phyloP scores from a whole-genome alignment of 352 stramenopile genomes.

The Blastocystis sp. region DNA sequence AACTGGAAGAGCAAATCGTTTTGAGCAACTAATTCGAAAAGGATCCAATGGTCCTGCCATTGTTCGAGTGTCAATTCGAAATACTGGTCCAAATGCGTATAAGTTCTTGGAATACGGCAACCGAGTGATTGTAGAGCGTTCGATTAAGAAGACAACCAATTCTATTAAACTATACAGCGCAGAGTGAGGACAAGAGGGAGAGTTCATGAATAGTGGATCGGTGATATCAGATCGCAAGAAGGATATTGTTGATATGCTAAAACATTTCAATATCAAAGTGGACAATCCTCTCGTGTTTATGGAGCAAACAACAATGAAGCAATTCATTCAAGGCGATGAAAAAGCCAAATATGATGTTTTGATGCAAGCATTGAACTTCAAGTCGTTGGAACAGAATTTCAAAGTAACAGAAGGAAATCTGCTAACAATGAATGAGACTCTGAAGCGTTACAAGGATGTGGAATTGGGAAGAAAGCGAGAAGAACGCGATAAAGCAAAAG shows the following conservation, averaged over 20 bases:
- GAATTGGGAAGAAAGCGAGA: conserved; percentile 1
- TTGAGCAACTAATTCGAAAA: conserved; percentile 27
- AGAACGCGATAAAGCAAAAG: background rate
- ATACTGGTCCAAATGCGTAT: background rate
- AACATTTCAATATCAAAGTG: conserved; percentile 49
- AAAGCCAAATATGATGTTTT: conserved; percentile 40
- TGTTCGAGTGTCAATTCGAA: background rate
- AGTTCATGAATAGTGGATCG: background rate
- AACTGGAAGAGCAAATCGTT: conserved; percentile 23
- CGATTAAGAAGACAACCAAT: background rate
- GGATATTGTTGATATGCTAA: conserved; percentile 1
- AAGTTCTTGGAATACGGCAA: background rate
- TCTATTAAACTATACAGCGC: background rate
- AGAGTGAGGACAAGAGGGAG: background rate
- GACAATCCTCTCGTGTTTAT: conserved; percentile 54
- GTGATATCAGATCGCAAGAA: background rate
- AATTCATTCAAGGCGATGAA: conserved; percentile 53
- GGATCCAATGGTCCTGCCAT: background rate
- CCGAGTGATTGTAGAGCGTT: background rate
- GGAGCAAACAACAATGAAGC: conserved; percentile 52
- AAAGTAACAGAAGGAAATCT: background rate
- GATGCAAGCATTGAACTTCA: conserved; percentile 51
- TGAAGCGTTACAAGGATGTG: conserved; percentile 28
- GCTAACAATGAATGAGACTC: background rate
- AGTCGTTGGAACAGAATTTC: conserved; percentile 26